Base-by-base conservation (phyloP, 140 eudicot genomes). In the Erigeron philadelphicus region DNA sequence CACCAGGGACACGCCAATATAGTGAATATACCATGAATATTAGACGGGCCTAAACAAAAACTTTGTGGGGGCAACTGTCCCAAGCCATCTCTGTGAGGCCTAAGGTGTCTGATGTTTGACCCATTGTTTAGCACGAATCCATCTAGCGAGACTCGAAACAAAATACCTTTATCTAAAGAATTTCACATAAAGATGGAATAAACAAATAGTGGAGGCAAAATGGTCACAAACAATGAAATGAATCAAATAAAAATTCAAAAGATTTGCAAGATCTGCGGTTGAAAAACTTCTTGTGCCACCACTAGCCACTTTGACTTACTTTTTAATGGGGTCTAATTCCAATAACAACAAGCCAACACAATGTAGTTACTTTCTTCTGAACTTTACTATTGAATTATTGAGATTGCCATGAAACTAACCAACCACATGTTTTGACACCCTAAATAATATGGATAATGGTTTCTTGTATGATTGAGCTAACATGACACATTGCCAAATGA, bases 371-470 rank as follows among this genome's bases (percentile, higher is more conserved):
- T 59, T 67, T 67, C 57, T 71, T 25, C 31, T 58, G 13, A 52
- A 43, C 4, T 25, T 23, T 15, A 31, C 19, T 8, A 46, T 31
- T 46, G 10, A 72, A 56, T 55, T 8, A 55, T 69, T 35, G 11
- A 54, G 65, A 38, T 55, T 6, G 61, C 79, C 68, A 47, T 48
- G 49, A 75, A 62, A 63, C 11, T 35, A 12, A 70, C 53, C 76
- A 59, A 62, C 81, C 81, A 76, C 76, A 76, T 76, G 76, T 70
- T 43, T 70, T 23, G 76, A 76, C 76, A 76, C 59, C 81, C 76
- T 42, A 43, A 31, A 31, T 1, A 31, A 31, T 1, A 2, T 46
- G 44, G 50, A 53, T 61, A 44, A 46, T 70, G 69, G 61, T 25
- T 16, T 31, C n/a, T 42, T 63, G 65, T 73, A 64, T 53, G 58